A percentile compares a stretch with the other conserved stretches of the same genome.
Evolutionary conservation across 2,329 filamentous ascomycete genomes (phyloP).

Genomic region (Penicillium hordei): DNA sequence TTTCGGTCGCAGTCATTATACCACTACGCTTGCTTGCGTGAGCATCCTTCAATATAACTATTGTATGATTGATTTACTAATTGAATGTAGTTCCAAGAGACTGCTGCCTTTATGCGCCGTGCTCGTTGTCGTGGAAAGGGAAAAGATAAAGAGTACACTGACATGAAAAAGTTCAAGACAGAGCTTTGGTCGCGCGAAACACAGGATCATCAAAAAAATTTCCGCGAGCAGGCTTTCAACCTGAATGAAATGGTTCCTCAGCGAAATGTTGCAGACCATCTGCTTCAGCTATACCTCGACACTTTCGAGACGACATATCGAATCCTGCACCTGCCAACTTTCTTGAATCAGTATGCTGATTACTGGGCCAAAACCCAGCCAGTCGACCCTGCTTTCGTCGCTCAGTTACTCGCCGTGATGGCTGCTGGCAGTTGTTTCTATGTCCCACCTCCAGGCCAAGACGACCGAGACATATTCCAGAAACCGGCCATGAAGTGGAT

Average conservation of each 20-base stretch:
- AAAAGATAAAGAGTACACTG: conserved; percentile 26
- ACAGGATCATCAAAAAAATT: conserved; percentile 31
- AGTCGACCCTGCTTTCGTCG: conserved; percentile 50
- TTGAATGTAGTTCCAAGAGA: conserved; percentile 29
- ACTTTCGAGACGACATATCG: conserved; percentile 59
- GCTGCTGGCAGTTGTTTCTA: conserved; percentile 49
- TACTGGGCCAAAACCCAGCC: conserved; percentile 51
- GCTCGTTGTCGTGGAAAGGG: conserved; percentile 16
- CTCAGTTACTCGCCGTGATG: conserved; percentile 40
- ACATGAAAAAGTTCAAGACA: conserved; percentile 32
- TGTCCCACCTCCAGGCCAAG: conserved; percentile 15
- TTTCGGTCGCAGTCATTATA: conserved; percentile 35
- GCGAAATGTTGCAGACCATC: conserved; percentile 47
- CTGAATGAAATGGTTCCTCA: conserved; percentile 47
- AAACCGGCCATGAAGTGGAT: conserved; percentile 48
- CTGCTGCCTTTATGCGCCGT: conserved; percentile 27
- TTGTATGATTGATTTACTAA: conserved; percentile 4
- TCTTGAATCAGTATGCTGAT: conserved; percentile 56
- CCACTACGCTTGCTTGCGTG: conserved; percentile 34
- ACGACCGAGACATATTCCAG: conserved; percentile 41
- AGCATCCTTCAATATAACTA: conserved; percentile 11
- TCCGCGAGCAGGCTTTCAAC: conserved; percentile 30
- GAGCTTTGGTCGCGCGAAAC: conserved; percentile 32
- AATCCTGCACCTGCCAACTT: conserved; percentile 59
- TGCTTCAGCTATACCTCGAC: conserved; percentile 56